Base-by-base conservation (phyloP, 306 rosid genomes). In the Datisca glomerata region DNA sequence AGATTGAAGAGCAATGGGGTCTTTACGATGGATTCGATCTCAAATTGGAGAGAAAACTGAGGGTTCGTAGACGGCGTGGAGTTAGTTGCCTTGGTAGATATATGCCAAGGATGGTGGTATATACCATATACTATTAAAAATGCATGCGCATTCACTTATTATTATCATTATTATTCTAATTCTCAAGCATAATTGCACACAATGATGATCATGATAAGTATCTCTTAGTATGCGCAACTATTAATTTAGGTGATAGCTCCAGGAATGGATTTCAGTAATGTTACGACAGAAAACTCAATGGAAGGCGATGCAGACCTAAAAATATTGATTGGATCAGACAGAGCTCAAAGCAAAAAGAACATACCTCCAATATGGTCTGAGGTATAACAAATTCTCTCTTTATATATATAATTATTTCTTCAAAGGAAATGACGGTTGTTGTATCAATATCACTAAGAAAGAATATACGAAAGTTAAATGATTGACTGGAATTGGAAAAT, bases 1-100 rank as follows among this genome's bases (percentile, higher is more conserved):
- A 83, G 80, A 83, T 75, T 47, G 94, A 83, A 59, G 82, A 79
- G 60, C 94, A 83, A 45, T 83, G 94, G 94, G 91, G 85, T 14
- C 39, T 83, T 45, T 79, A 83, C 5, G 94, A 75, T 11, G 85
- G 94, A 3, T 83, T 75, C 15, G 94, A 83, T 50, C 77, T 67
- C 53, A 78, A 72, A 57, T 41, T 78, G 45, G 85, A 79, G 65
- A 78, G 94, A 68, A 83, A 83, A 69, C 79, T 83, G 13, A 58
- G 94, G 49, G 85, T 75, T 34, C 60, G 94, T 59, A 65, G 71
- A 44, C 64, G 76, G 7, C 68, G 80, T 0, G 85, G 91, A 29
- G 94, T 83, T 18, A 78, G 85, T 49, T 75, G 91, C 51, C 72
- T 66, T 1, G 94, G 94, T 22, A 64, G 94, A 61, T 53, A 67